Conservation (phyloP, 345 rosid species). For the Eucalyptus pauciflora region DNA sequence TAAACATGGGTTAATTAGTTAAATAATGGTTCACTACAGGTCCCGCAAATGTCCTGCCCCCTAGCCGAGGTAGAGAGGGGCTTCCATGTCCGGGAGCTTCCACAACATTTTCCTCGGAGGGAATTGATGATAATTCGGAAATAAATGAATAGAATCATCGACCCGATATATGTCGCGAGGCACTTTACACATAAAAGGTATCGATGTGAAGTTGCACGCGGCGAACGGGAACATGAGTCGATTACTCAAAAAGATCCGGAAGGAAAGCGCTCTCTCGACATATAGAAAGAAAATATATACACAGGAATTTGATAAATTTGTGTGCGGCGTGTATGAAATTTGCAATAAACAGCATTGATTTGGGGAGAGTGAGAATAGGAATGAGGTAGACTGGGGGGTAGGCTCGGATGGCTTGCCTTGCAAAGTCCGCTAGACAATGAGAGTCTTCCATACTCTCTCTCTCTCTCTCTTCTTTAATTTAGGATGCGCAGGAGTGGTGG, state of each 20-base stretch:
- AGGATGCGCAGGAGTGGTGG: constrained; percentile 5
- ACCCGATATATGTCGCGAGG: too few relatives aligned
- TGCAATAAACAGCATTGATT: background rate
- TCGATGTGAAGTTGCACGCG: fast-evolving
- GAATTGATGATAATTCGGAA: background rate
- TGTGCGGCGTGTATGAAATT: background rate
- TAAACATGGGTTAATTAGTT: background rate
- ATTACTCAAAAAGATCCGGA: background rate
- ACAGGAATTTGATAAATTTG: background rate
- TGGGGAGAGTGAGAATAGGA: background rate
- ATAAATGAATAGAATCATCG: background rate
- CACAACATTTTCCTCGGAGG: background rate
- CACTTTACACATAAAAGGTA: background rate
- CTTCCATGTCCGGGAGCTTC: background rate
- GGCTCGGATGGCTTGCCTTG: background rate
- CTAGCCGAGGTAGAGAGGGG: background rate
- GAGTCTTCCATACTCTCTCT: background rate
- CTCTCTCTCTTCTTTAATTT: background rate
- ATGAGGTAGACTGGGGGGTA: background rate
- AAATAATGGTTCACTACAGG: background rate
- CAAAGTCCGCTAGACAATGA: background rate
- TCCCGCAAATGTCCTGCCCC: background rate
- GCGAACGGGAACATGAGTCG: background rate
- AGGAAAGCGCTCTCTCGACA: background rate
- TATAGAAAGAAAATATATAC: background rate